Evolutionary conservation across 495 filamentous ascomycete genomes (phyloP), one percentile per base, ranked within the genome.

Genomic region (Friedmanniomyces simplex): DNA sequence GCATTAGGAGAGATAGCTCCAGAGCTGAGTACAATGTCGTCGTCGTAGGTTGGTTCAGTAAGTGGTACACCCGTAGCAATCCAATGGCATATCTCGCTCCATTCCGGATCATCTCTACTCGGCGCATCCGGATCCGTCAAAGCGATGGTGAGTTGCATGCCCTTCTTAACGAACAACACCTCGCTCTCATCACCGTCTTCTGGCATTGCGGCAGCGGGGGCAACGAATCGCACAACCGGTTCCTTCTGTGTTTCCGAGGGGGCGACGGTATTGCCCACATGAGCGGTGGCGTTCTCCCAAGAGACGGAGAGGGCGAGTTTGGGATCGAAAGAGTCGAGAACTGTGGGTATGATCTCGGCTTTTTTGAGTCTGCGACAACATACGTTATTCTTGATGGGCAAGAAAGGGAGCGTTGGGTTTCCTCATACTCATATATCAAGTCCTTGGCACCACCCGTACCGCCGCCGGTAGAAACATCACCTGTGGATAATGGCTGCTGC

Each of bases 31-130:
- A 4, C 14, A 46, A 8, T 8, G 32, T 13, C 22, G 11, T 26
- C 50, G 51, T 47, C 25, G 32, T 51, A n/a, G 46, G 11, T 20
- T 6, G 58, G 25, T 68, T 39, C 2, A 57, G 52, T 60, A 43
- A 67, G 50, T 18, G 66, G 67, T 12, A 79, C 53, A 46, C 70
- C 74, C 2, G 77, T 76, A 3, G 74, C 73, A 65, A 88, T 78
- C 84, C 83, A 87, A 66, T 87, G 84, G 67, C 84, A 88, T 68
- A 84, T 79, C 66, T 88, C 81, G n/a, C 75, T 76, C 79, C 79
- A 86, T 63, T 82, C 74, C 16, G 83, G 82, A 61, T 86, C 67
- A 22, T 80, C 72, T 28, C 79, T 76, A 0, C 79, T 83, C 0
- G 84, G 83, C 0, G 85, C 85, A 66, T 88, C 85, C 0, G 85